phyloP scores from a whole-genome alignment of 148 eudicot species.

The Selenicereus undatus region DNA sequence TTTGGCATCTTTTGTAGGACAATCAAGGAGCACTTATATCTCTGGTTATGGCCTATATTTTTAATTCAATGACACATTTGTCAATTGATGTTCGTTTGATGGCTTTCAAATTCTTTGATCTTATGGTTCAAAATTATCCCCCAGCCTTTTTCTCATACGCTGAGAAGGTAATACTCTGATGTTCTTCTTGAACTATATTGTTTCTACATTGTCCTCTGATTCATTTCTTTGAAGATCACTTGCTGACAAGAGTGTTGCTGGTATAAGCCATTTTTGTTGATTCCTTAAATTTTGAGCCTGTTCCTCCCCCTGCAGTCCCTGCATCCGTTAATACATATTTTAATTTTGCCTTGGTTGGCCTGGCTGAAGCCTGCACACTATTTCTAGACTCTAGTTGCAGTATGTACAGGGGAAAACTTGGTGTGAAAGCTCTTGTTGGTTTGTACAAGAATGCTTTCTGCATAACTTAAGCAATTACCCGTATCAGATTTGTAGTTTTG shows the following conservation, averaged over 20 bases:
- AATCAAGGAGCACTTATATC: slow-evolving; percentile 75
- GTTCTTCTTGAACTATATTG: background rate
- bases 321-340: background rate
- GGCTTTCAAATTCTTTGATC: slow-evolving; percentile 88
- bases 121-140: slow-evolving; percentile 68
- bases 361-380: background rate
- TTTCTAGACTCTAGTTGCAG: background rate
- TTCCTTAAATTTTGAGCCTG: background rate
- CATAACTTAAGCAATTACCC: background rate
- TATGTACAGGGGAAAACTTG: background rate
- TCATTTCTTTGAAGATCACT: background rate
- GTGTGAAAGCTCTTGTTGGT: background rate
- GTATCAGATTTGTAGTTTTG: background rate
- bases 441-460: background rate
- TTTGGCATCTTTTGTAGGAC: slow-evolving; percentile 46
- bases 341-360: background rate
- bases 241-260: background rate
- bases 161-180: slow-evolving; percentile 57
- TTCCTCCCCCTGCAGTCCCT: background rate
- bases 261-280: background rate
- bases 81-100: slow-evolving; percentile 78
- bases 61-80: slow-evolving; percentile 90
- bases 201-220: background rate
- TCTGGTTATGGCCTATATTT: slow-evolving; percentile 76
- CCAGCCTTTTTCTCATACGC: slow-evolving; percentile 63